Evolutionary conservation across 2,329 filamentous ascomycete species (phyloP).

Genomic region (Colletotrichum liaoningense): DNA sequence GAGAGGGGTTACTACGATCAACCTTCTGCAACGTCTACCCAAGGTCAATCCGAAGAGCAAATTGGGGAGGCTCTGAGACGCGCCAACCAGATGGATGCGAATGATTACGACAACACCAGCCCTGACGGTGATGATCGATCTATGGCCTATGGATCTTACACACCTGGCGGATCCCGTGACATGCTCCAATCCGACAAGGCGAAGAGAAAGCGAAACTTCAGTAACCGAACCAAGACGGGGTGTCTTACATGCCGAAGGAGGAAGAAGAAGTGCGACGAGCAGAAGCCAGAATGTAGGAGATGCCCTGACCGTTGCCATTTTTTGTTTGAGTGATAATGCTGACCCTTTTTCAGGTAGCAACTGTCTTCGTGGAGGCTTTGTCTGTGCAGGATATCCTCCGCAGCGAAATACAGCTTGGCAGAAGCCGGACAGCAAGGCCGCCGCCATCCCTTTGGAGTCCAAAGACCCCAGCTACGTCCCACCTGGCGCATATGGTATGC

Average conservation of each 20-base stretch:
- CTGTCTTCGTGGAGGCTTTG: conserved; percentile 88
- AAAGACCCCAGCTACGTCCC: conserved; percentile 78
- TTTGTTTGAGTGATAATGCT: not conserved
- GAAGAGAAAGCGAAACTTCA: conserved; percentile 84
- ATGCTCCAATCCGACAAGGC: conserved; percentile 71
- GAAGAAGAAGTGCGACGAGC: conserved; percentile 99
- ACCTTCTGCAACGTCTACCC: conserved; percentile 56
- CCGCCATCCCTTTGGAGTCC: conserved; percentile 81
- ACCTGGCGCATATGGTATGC: conserved; percentile 72
- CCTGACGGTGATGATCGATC: conserved; percentile 64
- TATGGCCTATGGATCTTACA: conserved; percentile 55
- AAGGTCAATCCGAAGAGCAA: conserved; percentile 63
- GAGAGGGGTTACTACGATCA: conserved; percentile 59
- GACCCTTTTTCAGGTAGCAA: conserved; percentile 75
- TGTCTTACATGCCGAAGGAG: conserved; percentile 91
- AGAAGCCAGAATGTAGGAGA: conserved; percentile 89
- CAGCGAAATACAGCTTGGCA: conserved; percentile 79
- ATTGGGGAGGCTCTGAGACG: conserved; percentile 57
- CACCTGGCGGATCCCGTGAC: conserved; percentile 55
- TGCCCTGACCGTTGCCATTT: not conserved
- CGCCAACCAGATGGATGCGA: conserved; percentile 56
- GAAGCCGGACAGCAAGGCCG: conserved; percentile 78
- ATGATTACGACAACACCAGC: conserved; percentile 64
- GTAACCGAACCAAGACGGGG: conserved; percentile 94
- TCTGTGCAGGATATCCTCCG: conserved; percentile 91